Conservation (phyloP, 2,329 filamentous ascomycete species). For the Hypoxylon sp. region DNA sequence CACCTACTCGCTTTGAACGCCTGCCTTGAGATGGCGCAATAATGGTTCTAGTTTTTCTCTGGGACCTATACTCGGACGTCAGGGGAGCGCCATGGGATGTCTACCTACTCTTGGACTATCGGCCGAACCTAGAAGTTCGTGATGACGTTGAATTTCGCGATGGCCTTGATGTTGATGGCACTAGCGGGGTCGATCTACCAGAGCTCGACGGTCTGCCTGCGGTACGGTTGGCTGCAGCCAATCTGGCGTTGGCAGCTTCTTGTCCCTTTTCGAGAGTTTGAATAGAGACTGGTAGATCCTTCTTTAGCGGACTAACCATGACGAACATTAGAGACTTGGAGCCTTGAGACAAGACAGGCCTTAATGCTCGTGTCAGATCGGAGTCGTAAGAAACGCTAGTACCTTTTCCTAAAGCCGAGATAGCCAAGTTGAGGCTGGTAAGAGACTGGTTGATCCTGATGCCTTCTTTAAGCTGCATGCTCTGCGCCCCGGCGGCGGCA, state of each 20-base stretch:
- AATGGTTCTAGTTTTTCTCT: no score
- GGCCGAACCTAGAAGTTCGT: background rate
- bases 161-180: no score
- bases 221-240: constrained; percentile 25
- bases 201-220: background rate
- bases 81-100: background rate
- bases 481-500: constrained; percentile 84
- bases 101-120: background rate
- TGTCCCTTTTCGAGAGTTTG: constrained; percentile 46
- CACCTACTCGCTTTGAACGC: no score
- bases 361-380: constrained; percentile 92
- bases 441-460: constrained; percentile 96
- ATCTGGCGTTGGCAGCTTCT: constrained; percentile 43
- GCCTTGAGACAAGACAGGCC: constrained; percentile 92
- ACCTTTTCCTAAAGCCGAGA: constrained; percentile 86
- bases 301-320: constrained; percentile 92
- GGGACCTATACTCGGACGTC: background rate
- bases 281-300: constrained; percentile 71
- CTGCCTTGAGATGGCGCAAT: no score
- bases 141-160: no score
- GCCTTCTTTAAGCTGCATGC: constrained; percentile 89
- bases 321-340: constrained; percentile 98
- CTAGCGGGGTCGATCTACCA: background rate
- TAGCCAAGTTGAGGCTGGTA: constrained; percentile 93
- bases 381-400: constrained; percentile 89